Conservation (phyloP, 257 asterid genomes). For the Thymus quinquecostatus region DNA sequence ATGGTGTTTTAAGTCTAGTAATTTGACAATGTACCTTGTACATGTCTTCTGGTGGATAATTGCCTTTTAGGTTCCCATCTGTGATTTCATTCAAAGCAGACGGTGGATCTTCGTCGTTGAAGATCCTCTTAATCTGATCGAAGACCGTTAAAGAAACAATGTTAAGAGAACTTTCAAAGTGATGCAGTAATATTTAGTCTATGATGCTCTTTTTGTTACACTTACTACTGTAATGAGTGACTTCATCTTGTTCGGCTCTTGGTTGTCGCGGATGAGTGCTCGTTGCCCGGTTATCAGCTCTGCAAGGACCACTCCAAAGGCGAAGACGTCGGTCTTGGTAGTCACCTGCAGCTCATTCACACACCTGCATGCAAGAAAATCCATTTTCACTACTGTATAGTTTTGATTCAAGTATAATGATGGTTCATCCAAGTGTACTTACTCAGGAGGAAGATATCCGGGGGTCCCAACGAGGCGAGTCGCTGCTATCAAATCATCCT, state of each 20-base stretch:
- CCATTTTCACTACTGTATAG: background rate
- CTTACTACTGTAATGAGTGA: constrained; percentile 82
- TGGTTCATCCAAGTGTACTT: constrained; percentile 28
- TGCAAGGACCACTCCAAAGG: constrained; percentile 84
- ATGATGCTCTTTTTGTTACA: constrained; percentile 1
- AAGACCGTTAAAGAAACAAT: background rate
- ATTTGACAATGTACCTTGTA: constrained; percentile 50
- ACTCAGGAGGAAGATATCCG: constrained; percentile 96
- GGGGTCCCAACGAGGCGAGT: constrained; percentile 89
- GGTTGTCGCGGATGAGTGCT: constrained; percentile 67
- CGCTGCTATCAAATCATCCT: constrained; percentile 69
- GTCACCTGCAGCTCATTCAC: constrained; percentile 89
- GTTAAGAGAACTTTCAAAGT: no score
- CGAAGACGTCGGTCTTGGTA: constrained; percentile 81
- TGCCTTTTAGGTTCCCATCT: constrained; percentile 62
- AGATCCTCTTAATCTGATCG: constrained; percentile 55
- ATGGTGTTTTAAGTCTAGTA: no score
- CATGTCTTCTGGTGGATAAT: constrained; percentile 65
- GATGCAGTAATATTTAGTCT: no score
- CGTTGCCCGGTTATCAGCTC: constrained; percentile 88
- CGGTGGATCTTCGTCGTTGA: constrained; percentile 60
- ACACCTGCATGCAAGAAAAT: constrained; percentile 47
- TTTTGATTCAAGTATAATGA: background rate
- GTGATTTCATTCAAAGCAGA: constrained; percentile 50
- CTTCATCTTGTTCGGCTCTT: constrained; percentile 68